Evolutionary conservation across 768 basidiomycete genomes (phyloP).

Genomic region (Termitomyces sp.): DNA sequence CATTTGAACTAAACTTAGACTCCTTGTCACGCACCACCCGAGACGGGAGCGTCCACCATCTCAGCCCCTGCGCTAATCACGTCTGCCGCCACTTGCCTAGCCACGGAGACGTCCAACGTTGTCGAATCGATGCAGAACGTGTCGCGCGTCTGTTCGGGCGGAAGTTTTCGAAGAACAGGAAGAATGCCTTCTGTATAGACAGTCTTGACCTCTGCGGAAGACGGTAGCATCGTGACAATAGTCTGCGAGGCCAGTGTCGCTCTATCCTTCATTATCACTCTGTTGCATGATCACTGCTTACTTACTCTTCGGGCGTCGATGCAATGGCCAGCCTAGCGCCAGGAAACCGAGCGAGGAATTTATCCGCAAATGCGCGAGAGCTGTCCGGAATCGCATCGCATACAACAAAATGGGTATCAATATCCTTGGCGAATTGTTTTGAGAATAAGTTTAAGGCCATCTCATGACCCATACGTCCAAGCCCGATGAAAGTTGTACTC

Average conservation of each 20-base stretch:
- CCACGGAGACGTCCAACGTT: slow-evolving; percentile 76
- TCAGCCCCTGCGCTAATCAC: slow-evolving; percentile 51
- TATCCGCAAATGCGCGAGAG: slow-evolving; percentile 47
- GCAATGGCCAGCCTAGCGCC: slow-evolving; percentile 53
- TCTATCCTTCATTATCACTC: slow-evolving; percentile 29
- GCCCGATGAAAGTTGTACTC: slow-evolving; percentile 75
- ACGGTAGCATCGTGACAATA: slow-evolving; percentile 89
- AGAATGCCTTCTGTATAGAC: slow-evolving; percentile 74
- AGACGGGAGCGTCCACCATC: slow-evolving; percentile 94
- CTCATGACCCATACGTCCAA: slow-evolving; percentile 85
- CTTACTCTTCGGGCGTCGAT: slow-evolving; percentile 68
- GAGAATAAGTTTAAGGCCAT: slow-evolving; percentile 85
- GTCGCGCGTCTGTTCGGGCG: slow-evolving; percentile 24
- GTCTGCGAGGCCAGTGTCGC: slow-evolving; percentile 58
- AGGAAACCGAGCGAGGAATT: slow-evolving; percentile 54
- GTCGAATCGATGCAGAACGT: slow-evolving; percentile 88
- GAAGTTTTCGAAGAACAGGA: slow-evolving; percentile 50
- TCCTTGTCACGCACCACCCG: slow-evolving; percentile 58
- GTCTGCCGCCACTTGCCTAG: slow-evolving; percentile 54
- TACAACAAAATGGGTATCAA: slow-evolving; percentile 62
- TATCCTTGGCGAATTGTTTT: slow-evolving; percentile 50
- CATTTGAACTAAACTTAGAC: background rate
- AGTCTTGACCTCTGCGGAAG: slow-evolving; percentile 77
- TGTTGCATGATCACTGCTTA: slow-evolving; percentile 15
- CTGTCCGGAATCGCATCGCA: slow-evolving; percentile 69